phyloP scores from a whole-genome alignment of 2,329 filamentous ascomycete genomes.

The Trichophyton verrucosum region DNA sequence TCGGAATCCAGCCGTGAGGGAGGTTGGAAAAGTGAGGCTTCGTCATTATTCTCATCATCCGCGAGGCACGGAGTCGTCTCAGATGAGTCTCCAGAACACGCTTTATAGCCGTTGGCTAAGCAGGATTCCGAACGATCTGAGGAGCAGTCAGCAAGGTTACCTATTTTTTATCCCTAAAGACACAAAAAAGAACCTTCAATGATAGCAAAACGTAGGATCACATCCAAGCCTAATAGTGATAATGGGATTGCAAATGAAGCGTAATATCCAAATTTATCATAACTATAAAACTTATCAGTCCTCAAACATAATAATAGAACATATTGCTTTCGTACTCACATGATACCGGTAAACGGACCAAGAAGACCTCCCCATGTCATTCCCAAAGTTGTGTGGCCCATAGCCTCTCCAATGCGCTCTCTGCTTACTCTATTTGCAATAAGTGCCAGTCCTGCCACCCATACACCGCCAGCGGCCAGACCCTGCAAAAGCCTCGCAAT shows the following conservation, averaged over 20 bases:
- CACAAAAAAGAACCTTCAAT: slow-evolving; percentile 40
- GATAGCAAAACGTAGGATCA: slow-evolving; percentile 47
- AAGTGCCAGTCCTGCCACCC: slow-evolving; percentile 48
- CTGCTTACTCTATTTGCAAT: slow-evolving; percentile 47
- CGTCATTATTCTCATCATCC: neutral
- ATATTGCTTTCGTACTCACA: slow-evolving; percentile 35
- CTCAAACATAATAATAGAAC: neutral
- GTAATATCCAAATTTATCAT: slow-evolving; percentile 20
- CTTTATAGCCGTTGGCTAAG: neutral
- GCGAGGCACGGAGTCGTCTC: neutral
- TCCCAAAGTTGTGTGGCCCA: slow-evolving; percentile 41
- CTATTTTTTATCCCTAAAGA: neutral
- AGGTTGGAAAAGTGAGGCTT: neutral
- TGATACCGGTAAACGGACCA: slow-evolving; percentile 45
- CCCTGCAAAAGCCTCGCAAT: slow-evolving; percentile 46
- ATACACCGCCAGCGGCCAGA: slow-evolving; percentile 45
- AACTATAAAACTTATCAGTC: slow-evolving; percentile 9
- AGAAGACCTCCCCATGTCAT: slow-evolving; percentile 46
- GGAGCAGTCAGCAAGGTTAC: neutral
- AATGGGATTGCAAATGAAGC: slow-evolving; percentile 26
- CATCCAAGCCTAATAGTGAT: slow-evolving; percentile 45
- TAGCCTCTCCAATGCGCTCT: slow-evolving; percentile 47
- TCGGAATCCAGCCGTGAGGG: neutral
- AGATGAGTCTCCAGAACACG: neutral
- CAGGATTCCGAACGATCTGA: neutral